Conservation (phyloP, 202 grass and related monocot species). For the Brachypodium distachyon region DNA sequence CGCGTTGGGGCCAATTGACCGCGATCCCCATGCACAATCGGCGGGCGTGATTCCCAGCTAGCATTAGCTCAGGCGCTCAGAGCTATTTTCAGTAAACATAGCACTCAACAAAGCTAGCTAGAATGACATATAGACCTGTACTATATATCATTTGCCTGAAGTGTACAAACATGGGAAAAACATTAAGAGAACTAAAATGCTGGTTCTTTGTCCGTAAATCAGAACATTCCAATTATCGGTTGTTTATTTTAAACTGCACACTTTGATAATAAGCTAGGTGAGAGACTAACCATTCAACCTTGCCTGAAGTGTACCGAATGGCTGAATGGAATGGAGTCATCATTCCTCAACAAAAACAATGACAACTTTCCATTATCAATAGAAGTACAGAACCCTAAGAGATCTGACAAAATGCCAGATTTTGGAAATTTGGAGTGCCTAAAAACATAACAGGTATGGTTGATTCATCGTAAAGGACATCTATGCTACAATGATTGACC, state of each 20-base stretch:
- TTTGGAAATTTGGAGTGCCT: not conserved
- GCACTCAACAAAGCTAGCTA: not conserved
- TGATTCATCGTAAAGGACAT: not conserved
- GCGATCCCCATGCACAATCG: no score
- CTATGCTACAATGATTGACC: not conserved
- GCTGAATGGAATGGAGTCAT: no score
- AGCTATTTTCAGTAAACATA: no score
- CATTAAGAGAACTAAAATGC: not conserved
- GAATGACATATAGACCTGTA: not conserved
- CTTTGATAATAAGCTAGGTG: not conserved
- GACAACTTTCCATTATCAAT: not conserved
- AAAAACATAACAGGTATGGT: not conserved
- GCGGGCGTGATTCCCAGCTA: no score
- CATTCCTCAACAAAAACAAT: not conserved
- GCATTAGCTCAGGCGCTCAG: no score
- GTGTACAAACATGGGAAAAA: not conserved
- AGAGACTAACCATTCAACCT: not conserved
- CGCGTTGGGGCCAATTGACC: no score
- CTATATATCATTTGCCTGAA: not conserved
- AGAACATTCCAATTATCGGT: not conserved
- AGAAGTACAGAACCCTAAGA: not conserved
- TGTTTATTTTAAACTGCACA: not conserved
- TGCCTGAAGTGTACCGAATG: no score
- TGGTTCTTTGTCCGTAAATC: not conserved
- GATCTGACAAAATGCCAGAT: not conserved